A percentile compares a stretch with the other conserved stretches of the same genome.
phyloP scores from a whole-genome alignment of 2,329 filamentous ascomycete species.

The Lachnellula occidentalis region DNA sequence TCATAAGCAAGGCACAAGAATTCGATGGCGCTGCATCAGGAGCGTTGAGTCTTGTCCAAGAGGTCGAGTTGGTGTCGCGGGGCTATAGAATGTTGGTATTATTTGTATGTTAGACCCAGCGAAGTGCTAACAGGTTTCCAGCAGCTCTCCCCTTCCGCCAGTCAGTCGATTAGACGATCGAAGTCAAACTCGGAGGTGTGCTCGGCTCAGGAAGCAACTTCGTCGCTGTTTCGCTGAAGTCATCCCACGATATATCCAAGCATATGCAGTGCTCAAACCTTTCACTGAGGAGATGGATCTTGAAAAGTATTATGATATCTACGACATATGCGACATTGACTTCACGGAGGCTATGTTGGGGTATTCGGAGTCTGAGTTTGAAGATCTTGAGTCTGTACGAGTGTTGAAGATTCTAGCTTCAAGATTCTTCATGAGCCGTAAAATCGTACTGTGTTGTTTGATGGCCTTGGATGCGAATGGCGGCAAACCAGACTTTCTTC shows the following conservation, averaged over 20 bases:
- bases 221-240: constrained; percentile 63
- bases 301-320: constrained; percentile 89
- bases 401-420: constrained; percentile 77
- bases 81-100: constrained; percentile 72
- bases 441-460: constrained; percentile 82
- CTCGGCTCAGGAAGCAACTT: constrained; percentile 72
- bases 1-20: constrained; percentile 70
- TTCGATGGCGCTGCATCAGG: constrained; percentile 75
- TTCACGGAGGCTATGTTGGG: constrained; percentile 63
- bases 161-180: constrained; percentile 85
- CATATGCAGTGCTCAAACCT: constrained; percentile 61
- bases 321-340: constrained; percentile 71
- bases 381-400: constrained; percentile 73
- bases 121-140: constrained; percentile 34
- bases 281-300: constrained; percentile 77
- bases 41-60: constrained; percentile 77
- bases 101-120: not conserved
- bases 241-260: constrained; percentile 66
- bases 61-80: constrained; percentile 90
- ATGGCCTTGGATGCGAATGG: constrained; percentile 81
- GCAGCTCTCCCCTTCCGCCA: constrained; percentile 85
- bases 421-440: constrained; percentile 73
- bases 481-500: constrained; percentile 66
- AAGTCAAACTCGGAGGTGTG: constrained; percentile 71
- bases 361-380: constrained; percentile 60